Evolutionary conservation across 345 rosid genomes (phyloP).

Genomic region (Salix udensis): DNA sequence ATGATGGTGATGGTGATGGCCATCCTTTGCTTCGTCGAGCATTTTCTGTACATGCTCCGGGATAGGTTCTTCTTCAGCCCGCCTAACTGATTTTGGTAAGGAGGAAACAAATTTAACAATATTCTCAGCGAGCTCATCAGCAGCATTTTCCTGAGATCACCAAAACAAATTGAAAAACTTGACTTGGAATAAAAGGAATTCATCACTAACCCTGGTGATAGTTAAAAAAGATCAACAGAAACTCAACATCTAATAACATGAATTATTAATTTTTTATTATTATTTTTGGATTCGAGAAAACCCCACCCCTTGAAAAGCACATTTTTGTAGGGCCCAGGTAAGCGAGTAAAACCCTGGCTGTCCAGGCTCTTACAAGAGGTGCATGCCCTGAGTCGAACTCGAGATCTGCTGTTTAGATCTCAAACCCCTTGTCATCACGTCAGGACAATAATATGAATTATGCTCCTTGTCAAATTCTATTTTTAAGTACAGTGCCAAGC

Average conservation of each 20-base stretch:
- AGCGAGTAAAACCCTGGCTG: rapidly evolving
- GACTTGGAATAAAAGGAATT: conserved; percentile 1
- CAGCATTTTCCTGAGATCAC: conserved; percentile 53
- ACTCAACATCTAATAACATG: neutral
- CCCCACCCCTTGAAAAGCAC: too few relatives aligned
- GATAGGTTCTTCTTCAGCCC: conserved; percentile 47
- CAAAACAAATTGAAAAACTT: neutral
- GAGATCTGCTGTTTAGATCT: too few relatives aligned
- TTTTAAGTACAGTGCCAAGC: neutral
- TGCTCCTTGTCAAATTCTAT: neutral
- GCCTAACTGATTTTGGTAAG: conserved; percentile 54
- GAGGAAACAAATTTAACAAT: conserved; percentile 53
- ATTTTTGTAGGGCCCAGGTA: too few relatives aligned
- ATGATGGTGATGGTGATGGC: conserved; percentile 23
- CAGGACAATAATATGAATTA: neutral
- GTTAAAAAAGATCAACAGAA: neutral
- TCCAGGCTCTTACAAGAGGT: too few relatives aligned
- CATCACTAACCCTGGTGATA: neutral
- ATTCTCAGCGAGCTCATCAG: conserved; percentile 55
- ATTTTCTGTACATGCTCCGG: conserved; percentile 46
- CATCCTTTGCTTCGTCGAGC: conserved; percentile 51
- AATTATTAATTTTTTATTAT: neutral
- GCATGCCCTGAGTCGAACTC: too few relatives aligned
- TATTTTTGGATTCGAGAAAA: too few relatives aligned
- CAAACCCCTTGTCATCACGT: too few relatives aligned